Conservation (phyloP, 805 yeast genomes). For the Zygosaccharomyces pseudorouxii region DNA sequence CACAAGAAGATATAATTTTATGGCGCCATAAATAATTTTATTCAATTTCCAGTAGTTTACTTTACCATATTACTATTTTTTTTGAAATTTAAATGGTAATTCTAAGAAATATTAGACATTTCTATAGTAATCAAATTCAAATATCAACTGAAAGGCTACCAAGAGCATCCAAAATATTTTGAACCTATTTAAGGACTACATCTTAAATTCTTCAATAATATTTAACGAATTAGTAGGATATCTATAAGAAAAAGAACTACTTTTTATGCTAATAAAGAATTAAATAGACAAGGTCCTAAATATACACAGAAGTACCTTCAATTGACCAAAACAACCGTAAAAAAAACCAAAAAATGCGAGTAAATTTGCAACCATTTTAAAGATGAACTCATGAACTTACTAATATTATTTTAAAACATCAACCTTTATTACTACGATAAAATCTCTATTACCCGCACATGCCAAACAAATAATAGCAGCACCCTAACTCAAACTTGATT, state of each 20-base stretch:
- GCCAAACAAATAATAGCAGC: background rate
- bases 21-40: background rate
- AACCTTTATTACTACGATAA: background rate
- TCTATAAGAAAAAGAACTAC: too few relatives aligned
- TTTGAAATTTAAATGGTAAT: background rate
- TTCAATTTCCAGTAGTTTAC: background rate
- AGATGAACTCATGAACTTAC: too few relatives aligned
- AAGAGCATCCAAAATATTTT: too few relatives aligned
- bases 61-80: background rate
- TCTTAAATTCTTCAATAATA: too few relatives aligned
- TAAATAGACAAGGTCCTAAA: too few relatives aligned
- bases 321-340: too few relatives aligned
- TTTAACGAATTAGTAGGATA: too few relatives aligned
- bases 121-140: background rate
- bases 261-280: too few relatives aligned
- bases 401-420: background rate
- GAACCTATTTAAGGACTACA: too few relatives aligned
- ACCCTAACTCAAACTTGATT: background rate
- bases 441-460: constrained; percentile 1
- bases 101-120: background rate
- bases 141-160: background rate
- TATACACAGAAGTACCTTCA: too few relatives aligned
- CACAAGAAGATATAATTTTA: background rate
- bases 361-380: too few relatives aligned
- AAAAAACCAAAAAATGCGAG: too few relatives aligned